Evolutionary conservation across 768 basidiomycete genomes (phyloP), one percentile per base, ranked within the genome.

Genomic region (Suillus subaureus): DNA sequence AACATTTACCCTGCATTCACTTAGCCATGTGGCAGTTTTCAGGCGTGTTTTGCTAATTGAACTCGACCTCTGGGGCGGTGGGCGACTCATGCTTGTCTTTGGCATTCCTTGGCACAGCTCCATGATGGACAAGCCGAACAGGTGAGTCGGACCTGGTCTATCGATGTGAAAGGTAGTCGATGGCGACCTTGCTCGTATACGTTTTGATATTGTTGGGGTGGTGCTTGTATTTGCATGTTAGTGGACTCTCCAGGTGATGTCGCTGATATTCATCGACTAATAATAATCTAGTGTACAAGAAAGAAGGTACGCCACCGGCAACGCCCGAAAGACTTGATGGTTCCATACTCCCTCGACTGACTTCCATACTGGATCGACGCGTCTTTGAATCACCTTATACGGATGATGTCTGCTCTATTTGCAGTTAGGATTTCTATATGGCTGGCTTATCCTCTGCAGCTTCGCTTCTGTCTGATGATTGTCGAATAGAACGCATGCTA

Each of bases 401-500:
- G 51, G 51, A 11, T 31, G 52, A 31, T 54, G 26, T 28, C 52
- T 31, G 16, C 57, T 7, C 9, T 23, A 40, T 58, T 58, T 58
- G 39, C 57, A 58, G 15, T 18, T 28, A 11, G 9, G 23, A 11
- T 58, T 58, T 40, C 57, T 26, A 18, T 58, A 28, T 57, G n/a
- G n/a, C 37, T 37, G n/a, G 15, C 15, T 35, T n/a, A 35, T 37
- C 21, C 33, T 33, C 21, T 51, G n/a, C 6, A 13, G 23, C 49
- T 52, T 52, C 28, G 26, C 26, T 52, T 52, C 51, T 52, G 23
- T 49, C 47, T 31, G 52, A 54, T 54, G 52, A 54, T 54, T 31
- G 52, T 54, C 52, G 18, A 54, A 21, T 54, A 21, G 52, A 54
- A 54, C 52, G 18, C 52, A 31, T 54, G 52, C 9, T 54, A 33